Evolutionary conservation across 257 asterid genomes (phyloP), one percentile per base, ranked within the genome.

Genomic region (Dorcoceras hygrometricum): DNA sequence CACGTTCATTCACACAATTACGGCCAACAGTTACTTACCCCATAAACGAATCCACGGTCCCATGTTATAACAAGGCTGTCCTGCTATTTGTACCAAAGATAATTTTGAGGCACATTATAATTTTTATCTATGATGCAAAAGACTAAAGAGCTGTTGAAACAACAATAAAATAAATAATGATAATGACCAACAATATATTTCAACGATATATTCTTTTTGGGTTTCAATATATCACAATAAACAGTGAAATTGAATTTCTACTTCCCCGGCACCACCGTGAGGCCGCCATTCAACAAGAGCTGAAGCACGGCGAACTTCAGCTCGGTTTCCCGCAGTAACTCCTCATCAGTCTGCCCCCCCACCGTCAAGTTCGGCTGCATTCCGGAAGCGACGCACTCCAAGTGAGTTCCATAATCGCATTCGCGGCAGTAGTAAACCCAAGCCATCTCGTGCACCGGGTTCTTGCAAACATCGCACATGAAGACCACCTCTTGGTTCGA

Each of bases 331-430:
- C 66, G 48, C 8, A 80, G 18, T 73, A 73, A 29, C 16, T 76
- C 85, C 5, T 77, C 82, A 0, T 76, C 63, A 27, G 68, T 67
- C 29, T 70, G 56, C 26, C 2, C 74, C 3, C 29, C 76, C 6
- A 20, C 25, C 3, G 48, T 58, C 18, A 51, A 39, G 16, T 14
- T 61, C 56, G 59, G 26, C 39, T 57, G 65, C 70, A 76, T 53
- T 43, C 73, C 86, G 0, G 79, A 65, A 2, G 80, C 71, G 63
- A 84, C 86, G 39, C 95, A 87, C 74, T 85, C 89, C 75, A 85
- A 60, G 78, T 87, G 95, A 8, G 89, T 83, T 50, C 86, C 91
- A 4, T 84, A 87, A 57, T 87, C 89, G 50, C 95, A 85, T 59
- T 81, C 88, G 0, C 83, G 85, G 22, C 95, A 87, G 18, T 65